Conservation (phyloP, 202 grass and related monocot species). For the Sporobolus alterniflorus region DNA sequence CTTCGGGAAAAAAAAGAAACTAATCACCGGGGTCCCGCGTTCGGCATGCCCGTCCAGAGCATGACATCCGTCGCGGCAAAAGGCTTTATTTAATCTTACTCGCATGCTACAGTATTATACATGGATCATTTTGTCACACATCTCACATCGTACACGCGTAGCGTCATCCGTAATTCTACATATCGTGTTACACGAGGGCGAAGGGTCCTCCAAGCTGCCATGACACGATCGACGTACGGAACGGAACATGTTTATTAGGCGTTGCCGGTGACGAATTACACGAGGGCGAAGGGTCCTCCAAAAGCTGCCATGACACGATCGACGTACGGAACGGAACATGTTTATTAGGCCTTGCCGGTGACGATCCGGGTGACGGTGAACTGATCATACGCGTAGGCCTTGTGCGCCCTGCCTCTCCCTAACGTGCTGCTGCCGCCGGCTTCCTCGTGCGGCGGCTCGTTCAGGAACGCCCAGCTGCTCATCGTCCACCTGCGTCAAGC, state of each 20-base stretch:
- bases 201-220: neutral
- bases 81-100: neutral
- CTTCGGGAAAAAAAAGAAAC: too few relatives aligned
- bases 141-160: neutral
- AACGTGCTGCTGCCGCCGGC: neutral
- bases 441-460: conserved; percentile 60
- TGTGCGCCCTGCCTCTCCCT: conserved; percentile 22
- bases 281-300: neutral
- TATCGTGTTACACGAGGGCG: neutral
- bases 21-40: too few relatives aligned
- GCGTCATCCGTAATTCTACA: neutral
- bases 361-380: conserved; percentile 52
- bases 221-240: too few relatives aligned
- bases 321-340: neutral
- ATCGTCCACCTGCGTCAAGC: conserved; percentile 66
- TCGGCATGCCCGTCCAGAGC: too few relatives aligned
- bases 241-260: neutral
- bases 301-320: neutral
- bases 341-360: conserved; percentile 39
- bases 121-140: neutral
- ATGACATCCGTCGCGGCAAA: too few relatives aligned
- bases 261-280: conserved; percentile 41
- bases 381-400: conserved; percentile 47
- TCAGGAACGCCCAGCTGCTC: conserved; percentile 91
- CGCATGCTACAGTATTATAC: neutral